Base-by-base conservation (phyloP, 139 green algal species). In the Chloropicon primus region DNA sequence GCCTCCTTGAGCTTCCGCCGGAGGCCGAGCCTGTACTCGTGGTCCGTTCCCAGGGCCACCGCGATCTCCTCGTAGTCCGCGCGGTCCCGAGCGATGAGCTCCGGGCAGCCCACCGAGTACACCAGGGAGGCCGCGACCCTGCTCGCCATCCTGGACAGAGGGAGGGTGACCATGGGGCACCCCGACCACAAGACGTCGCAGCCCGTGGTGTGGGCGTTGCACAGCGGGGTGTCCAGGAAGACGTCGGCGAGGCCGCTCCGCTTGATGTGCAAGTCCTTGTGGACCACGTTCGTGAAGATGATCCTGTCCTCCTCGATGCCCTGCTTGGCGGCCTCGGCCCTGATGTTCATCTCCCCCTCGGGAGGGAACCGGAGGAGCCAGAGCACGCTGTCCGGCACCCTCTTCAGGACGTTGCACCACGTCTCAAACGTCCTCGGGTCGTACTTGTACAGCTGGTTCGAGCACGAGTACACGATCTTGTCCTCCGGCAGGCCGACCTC, bases 391-490 rank as follows among this genome's bases (percentile, higher is more conserved):
- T 88, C 73, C 2, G 80, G 80, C 28, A 84, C 80, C 76, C 72
- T 72, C 72, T 77, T 29, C 27, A 97, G 85, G 79, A 97, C 93
- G 82, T 80, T 83, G 75, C 82, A 90, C 93, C 93, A 97, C 21
- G 84, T 86, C 75, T 26, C 74, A 75, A 97, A 94, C 1, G 89
- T 97, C 28, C 93, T 85, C 1, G 93, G 93, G 84, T 96, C 90
- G 76, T 89, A 90, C 84, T 97, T 97, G 88, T 97, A 97, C 76
- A 97, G 86, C 81, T 93, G 89, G 78, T 97, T 97, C 81, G 84
- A 86, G 88, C 92, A 97, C 26, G 81, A 78, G 78, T 89, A 96
- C 24, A 97, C 80, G 27, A 96, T 82, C 72, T 84, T 85, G 80
- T 90, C 90, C 17, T 91, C 86, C 5, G 92, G 92, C 74, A 96